A percentile compares a stretch with the other conserved stretches of the same genome.
Evolutionary conservation across 805 yeast species (phyloP).

Genomic region (Candida peoriensis): DNA sequence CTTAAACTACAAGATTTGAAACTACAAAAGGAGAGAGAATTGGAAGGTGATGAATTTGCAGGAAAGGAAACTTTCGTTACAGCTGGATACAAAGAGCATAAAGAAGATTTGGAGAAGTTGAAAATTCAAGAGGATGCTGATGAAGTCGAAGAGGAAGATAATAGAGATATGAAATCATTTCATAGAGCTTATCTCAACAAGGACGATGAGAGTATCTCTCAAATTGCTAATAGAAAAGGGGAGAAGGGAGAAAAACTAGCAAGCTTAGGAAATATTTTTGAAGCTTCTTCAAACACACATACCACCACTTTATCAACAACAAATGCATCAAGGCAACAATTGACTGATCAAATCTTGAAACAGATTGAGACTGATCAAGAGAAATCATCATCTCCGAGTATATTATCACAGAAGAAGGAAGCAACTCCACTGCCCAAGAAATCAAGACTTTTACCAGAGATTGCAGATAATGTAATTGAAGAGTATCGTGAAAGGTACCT

Average conservation of each 20-base stretch:
- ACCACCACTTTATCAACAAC: background rate
- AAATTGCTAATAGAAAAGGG: background rate
- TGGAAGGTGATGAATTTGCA: constrained; percentile 33
- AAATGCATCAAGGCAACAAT: constrained; percentile 3
- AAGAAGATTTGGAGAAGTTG: constrained; percentile 9
- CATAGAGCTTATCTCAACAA: constrained; percentile 4
- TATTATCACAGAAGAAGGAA: background rate
- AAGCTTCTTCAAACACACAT: too few species aligned
- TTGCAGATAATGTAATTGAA: constrained; percentile 11
- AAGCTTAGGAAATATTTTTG: too few species aligned
- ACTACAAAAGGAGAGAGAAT: constrained; percentile 31
- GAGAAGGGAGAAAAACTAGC: too few species aligned
- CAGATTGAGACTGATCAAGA: constrained; percentile 5
- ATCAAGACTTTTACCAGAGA: constrained; percentile 17
- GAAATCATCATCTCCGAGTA: background rate
- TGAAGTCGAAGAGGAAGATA: constrained; percentile 1
- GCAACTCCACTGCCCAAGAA: background rate
- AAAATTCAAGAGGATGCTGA: constrained; percentile 1
- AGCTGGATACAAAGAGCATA: constrained; percentile 36
- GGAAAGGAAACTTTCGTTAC: constrained; percentile 45
- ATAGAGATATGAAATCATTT: constrained; percentile 1
- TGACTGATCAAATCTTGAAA: constrained; percentile 5
- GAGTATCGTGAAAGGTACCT: constrained; percentile 15
- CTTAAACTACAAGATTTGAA: constrained; percentile 33
- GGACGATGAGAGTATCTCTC: background rate